Conservation (phyloP, 441 rosid species). For the Croton laevigatus region DNA sequence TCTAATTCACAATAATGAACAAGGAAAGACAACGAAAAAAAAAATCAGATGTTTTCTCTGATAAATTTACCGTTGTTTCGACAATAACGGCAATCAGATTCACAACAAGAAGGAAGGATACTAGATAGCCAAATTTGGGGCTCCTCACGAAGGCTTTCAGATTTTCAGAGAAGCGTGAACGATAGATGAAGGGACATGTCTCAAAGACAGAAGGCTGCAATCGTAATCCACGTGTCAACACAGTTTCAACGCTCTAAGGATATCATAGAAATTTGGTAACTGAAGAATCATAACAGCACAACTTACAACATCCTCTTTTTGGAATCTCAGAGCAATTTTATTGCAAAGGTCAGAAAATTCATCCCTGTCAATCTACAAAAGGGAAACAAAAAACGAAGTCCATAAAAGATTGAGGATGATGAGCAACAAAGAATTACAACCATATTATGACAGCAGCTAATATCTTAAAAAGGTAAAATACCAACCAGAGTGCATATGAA, state of each 20-base stretch:
- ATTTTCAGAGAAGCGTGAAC: slow-evolving; percentile 59
- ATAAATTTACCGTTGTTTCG: slow-evolving; percentile 77
- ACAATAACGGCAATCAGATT: slow-evolving; percentile 82
- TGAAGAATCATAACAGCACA: slow-evolving; percentile 23
- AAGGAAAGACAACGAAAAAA: slow-evolving; percentile 1
- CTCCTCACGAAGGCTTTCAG: slow-evolving; percentile 71
- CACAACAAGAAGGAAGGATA: slow-evolving; percentile 73
- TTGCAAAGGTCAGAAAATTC: slow-evolving; percentile 95
- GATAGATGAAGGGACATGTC: slow-evolving; percentile 54
- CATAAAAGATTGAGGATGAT: slow-evolving; percentile 13
- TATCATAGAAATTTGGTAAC: slow-evolving; percentile 1
- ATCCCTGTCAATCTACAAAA: slow-evolving; percentile 69
- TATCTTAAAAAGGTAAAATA: not conserved
- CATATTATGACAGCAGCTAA: not conserved
- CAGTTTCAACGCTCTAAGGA: slow-evolving; percentile 12
- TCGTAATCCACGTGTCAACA: slow-evolving; percentile 20
- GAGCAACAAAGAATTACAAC: not conserved
- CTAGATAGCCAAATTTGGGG: slow-evolving; percentile 65
- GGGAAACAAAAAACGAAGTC: slow-evolving; percentile 13
- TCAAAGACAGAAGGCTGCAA: slow-evolving; percentile 83
- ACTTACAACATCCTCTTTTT: slow-evolving; percentile 92
- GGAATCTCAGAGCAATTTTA: slow-evolving; percentile 89
- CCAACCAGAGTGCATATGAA: not conserved
- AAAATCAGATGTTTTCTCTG: not conserved
- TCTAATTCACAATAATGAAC: slow-evolving; percentile 16